phyloP scores from a whole-genome alignment of 371 early-diverging fungal genomes.

The Batkoa obscura region DNA sequence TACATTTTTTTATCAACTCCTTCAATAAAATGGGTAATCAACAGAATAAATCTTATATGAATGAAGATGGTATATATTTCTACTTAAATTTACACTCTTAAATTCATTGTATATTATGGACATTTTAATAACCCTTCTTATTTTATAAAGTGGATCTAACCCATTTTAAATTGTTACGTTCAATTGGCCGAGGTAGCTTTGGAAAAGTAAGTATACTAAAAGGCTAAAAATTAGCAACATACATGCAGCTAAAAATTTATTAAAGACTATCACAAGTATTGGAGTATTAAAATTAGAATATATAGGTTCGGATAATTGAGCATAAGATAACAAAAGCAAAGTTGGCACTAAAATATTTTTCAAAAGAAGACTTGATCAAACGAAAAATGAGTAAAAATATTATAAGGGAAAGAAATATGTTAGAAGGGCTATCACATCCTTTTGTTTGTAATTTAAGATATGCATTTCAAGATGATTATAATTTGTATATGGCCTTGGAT shows the following conservation, averaged over 20 bases:
- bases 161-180: constrained; percentile 44
- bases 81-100: no score
- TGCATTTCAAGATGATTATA: constrained; percentile 66
- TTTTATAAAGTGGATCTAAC: constrained; percentile 24
- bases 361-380: constrained; percentile 52
- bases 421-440: constrained; percentile 58
- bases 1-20: no score
- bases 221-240: background rate
- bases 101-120: no score
- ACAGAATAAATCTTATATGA: no score
- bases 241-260: background rate
- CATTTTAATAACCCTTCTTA: background rate
- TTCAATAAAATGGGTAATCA: no score
- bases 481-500: constrained; percentile 76
- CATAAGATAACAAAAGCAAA: constrained; percentile 34
- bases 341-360: constrained; percentile 69
- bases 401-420: constrained; percentile 54
- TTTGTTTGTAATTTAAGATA: constrained; percentile 61
- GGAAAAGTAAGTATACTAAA: constrained; percentile 35
- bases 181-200: constrained; percentile 54
- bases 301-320: constrained; percentile 55
- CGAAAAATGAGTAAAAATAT: constrained; percentile 61
- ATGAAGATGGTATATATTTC: no score
- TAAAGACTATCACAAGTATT: no score
- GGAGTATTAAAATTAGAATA: background rate